phyloP scores from a whole-genome alignment of 176 grass and related monocot species.

The Cenchrus fungigraminus region DNA sequence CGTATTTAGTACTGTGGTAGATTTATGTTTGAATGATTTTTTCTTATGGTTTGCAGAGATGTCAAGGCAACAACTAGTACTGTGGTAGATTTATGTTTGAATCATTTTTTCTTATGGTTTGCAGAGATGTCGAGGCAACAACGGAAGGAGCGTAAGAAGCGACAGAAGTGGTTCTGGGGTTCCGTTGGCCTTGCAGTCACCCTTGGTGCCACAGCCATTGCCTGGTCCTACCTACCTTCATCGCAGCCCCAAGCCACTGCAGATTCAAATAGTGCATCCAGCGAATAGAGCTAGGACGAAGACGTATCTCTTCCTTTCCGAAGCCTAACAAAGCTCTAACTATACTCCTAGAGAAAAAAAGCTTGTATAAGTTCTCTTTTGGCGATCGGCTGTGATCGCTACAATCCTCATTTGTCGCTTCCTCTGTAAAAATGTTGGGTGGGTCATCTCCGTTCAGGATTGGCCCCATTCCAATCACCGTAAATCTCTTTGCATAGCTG shows the following conservation, averaged over 20 bases:
- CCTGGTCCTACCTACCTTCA: conserved; percentile 79
- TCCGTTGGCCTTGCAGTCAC: conserved; percentile 86
- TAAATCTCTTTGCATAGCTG: conserved; percentile 48
- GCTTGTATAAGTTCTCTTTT: conserved; percentile 59
- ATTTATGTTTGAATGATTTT: conserved; percentile 4
- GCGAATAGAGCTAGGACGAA: conserved; percentile 50
- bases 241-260: conserved; percentile 26
- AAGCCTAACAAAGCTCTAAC: conserved; percentile 62
- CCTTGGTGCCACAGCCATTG: conserved; percentile 69
- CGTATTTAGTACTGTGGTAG: not conserved
- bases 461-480: conserved; percentile 47
- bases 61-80: conserved; percentile 16
- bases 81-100: not conserved
- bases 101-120: not conserved
- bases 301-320: conserved; percentile 41
- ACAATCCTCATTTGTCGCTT: conserved; percentile 45
- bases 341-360: conserved; percentile 55
- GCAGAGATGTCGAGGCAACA: conserved; percentile 64
- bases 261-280: conserved; percentile 46
- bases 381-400: conserved; percentile 55
- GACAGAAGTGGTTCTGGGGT: conserved; percentile 93
- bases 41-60: conserved; percentile 56
- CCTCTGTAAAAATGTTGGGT: conserved; percentile 57
- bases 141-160: conserved; percentile 60
- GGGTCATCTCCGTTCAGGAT: conserved; percentile 56